Evolutionary conservation across 768 basidiomycete genomes (phyloP).

Genomic region (Lactifluus piperatus): DNA sequence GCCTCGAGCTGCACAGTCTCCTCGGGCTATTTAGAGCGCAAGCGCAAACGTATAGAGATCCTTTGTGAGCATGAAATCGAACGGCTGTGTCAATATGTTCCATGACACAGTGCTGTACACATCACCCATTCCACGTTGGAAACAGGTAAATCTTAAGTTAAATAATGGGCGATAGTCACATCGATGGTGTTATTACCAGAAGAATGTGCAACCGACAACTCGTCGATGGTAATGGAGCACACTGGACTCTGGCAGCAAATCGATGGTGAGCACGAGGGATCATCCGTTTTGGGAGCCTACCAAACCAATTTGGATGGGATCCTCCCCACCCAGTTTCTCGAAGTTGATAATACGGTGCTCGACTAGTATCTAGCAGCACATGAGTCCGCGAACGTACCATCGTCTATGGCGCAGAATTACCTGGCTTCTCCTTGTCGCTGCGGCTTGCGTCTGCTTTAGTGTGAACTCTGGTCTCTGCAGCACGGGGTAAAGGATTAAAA

Average conservation of each 20-base stretch:
- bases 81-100: too few relatives aligned
- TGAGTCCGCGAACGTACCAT: background rate
- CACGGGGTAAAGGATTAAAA: constrained; percentile 44
- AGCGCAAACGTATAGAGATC: too few relatives aligned
- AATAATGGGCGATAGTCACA: constrained; percentile 41
- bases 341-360: constrained; percentile 63
- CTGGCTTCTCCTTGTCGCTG: constrained; percentile 28
- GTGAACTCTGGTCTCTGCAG: constrained; percentile 34
- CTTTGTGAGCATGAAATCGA: too few relatives aligned
- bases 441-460: constrained; percentile 25
- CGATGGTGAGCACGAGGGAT: background rate
- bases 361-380: constrained; percentile 50
- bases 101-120: too few relatives aligned
- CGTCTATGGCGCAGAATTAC: constrained; percentile 23
- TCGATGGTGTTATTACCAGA: constrained; percentile 46
- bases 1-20: too few relatives aligned
- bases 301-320: constrained; percentile 53
- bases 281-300: constrained; percentile 29
- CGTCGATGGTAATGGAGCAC: constrained; percentile 46
- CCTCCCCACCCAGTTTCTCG: constrained; percentile 43
- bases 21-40: too few relatives aligned
- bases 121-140: too few relatives aligned
- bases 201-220: constrained; percentile 35
- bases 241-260: constrained; percentile 48
- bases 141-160: too few relatives aligned